Evolutionary conservation across 106 monocot genomes (phyloP), one percentile per base, ranked within the genome.

Genomic region (Allium fistulosum): DNA sequence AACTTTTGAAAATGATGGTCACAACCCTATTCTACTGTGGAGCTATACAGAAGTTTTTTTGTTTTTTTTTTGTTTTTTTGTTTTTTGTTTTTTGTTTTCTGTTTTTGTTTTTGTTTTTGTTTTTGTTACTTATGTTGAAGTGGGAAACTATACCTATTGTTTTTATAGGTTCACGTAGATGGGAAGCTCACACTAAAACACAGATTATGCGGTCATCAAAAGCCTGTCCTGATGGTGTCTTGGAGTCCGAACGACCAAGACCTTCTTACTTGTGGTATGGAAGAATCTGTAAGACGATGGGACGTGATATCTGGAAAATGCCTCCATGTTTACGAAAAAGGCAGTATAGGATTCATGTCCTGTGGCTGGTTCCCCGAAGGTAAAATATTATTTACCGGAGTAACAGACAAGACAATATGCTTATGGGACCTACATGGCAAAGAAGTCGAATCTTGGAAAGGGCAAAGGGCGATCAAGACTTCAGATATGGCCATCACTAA

Each of bases 341-440:
- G 27, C 61, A 81, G 83, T 50, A 26, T 80, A 52, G 81, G 83
- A 17, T 62, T 84, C 48, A 84, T 91, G 49, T 96, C 95, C 46
- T 88, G 88, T 80, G 80, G 81, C 67, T 96, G 87, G 85, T 86
- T 88, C 46, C 88, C 95, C 2, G 81, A 91, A 78, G 88, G 88
- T 37, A 80, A 76, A 37, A 67, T 51, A 53, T 37, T 96, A 46
- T 82, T 81, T 55, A 74, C 91, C 46, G 83, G 85, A 14, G 28
- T 80, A 2, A 80, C 76, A n/a, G 85, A 88, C 70, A 75, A 57
- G 45, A 88, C 65, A 74, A 81, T 91, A 48, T 88, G 83, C 71
- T 70, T 76, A 52, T 88, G 91, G 91, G 80, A 74, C 71, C 58
- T 88, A 14, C 79, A 91, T 27, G 85, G 88, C 10, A 84, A 84